A percentile compares a stretch with the other conserved stretches of the same genome.
These are phyloP conservation scores for Codiaeum variegatum DNA, from an alignment of 441 rosid genomes.

Conservation along the genomic window DNA sequence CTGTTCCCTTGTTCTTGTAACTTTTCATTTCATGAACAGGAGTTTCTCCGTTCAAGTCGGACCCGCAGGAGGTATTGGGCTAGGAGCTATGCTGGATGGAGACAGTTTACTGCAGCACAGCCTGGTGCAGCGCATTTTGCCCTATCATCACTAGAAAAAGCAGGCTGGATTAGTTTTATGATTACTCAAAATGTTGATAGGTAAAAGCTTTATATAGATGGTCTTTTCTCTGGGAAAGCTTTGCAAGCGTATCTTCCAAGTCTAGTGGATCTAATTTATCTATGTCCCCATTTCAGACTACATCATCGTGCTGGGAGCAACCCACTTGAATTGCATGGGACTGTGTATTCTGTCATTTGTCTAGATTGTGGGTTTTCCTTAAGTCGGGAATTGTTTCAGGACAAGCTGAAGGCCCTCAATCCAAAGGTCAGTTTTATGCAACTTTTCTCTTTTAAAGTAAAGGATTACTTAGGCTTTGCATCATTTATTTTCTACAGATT, in stretches of 20 bases:
- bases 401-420: slow-evolving; percentile 70
- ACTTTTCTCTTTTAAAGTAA: background rate
- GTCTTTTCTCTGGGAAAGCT: slow-evolving; percentile 16
- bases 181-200: slow-evolving; percentile 92
- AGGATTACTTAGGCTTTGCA: background rate
- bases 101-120: slow-evolving; percentile 67
- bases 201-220: slow-evolving; percentile 26
- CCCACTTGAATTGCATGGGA: slow-evolving; percentile 86
- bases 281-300: slow-evolving; percentile 40
- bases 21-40: slow-evolving; percentile 34
- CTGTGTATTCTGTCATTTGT: slow-evolving; percentile 71
- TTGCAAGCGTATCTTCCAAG: slow-evolving; percentile 4
- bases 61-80: slow-evolving; percentile 91
- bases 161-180: slow-evolving; percentile 62
- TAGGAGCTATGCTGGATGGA: slow-evolving; percentile 97
- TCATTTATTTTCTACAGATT: background rate
- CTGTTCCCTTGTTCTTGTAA: background rate
- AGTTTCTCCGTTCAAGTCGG: slow-evolving; percentile 58
- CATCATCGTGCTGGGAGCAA: slow-evolving; percentile 89
- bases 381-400: slow-evolving; percentile 56
- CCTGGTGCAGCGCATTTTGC: slow-evolving; percentile 73
- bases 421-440: slow-evolving; percentile 56
- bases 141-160: slow-evolving; percentile 71
- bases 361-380: slow-evolving; percentile 69
- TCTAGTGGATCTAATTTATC: slow-evolving; percentile 14